Base-by-base conservation (phyloP, 225 moss, liverwort and hornwort genomes). In the Straminergon stramineum region DNA sequence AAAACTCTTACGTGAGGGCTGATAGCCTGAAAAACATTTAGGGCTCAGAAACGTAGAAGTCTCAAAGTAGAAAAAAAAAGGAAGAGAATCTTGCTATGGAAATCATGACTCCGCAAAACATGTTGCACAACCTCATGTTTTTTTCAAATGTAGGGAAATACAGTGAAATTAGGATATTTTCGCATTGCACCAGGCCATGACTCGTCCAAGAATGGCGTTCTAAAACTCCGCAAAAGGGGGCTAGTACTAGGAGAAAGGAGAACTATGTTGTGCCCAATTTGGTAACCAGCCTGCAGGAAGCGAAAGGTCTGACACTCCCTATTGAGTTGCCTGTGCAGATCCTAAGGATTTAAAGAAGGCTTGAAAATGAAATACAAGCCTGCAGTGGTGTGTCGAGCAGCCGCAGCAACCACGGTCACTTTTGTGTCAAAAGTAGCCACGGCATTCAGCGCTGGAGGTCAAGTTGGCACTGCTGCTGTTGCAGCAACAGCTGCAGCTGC, bases 371-470 rank as follows among this genome's bases (percentile, higher is more conserved):
- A 76, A 91, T 98, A 95, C 92, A 98, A 94, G 86, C 94, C 96
- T 41, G 92, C 94, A 45, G 96, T 97, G 68, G 94, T 98, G 70
- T 83, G 97, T 75, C 89, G 97, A 86, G 97, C 98, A 75, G 95
- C 96, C 65, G 94, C 96, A 30, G 97, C 97, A 64, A 93, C 97
- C 64, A 89, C 93, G 27, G 73, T 98, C 75, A 96, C 96, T 52
- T 77, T 93, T 23, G 82, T 95, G 64, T 96, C 96, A 10, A 97
- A 97, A 90, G 95, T 92, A 90, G 94, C 93, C 74, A 89, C 94
- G 45, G 94, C 95, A 81, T 94, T 84, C 66, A 94, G 92, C 90
- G 92, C 94, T 88, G 95, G 91, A 62, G 90, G 95, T 84, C 91
- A 95, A 70, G 90, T 92, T 68, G 91, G 94, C 88, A 81, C 95